These are phyloP conservation scores for Skeletonema grethae DNA, from an alignment of 108 stramenopile genomes.

Conservation along the genomic window DNA sequence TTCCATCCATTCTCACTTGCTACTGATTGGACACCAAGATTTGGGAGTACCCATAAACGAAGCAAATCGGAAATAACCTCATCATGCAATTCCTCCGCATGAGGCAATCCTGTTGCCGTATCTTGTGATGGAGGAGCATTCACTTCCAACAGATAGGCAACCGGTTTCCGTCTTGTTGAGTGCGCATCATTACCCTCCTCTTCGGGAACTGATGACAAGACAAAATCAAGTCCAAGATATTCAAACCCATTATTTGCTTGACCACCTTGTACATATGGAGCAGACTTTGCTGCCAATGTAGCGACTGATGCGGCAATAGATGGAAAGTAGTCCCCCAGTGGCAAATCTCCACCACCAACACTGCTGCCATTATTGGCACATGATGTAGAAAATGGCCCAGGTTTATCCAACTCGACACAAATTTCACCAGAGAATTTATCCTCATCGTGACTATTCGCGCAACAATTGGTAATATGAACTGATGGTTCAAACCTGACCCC, in stretches of 20 bases:
- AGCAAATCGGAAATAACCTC: conserved; percentile 77
- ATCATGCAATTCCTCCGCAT: conserved; percentile 81
- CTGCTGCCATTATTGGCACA: not conserved
- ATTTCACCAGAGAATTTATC: conserved; percentile 84
- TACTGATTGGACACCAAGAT: conserved; percentile 7
- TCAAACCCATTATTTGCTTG: conserved; percentile 82
- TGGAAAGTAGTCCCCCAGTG: conserved; percentile 64
- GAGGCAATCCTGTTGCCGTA: conserved; percentile 79
- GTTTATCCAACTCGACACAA: conserved; percentile 62
- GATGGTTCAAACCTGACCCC: conserved; percentile 45
- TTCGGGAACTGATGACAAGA: conserved; percentile 55
- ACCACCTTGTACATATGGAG: conserved; percentile 69
- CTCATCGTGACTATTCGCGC: conserved; percentile 80
- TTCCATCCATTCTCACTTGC: conserved; percentile 61
- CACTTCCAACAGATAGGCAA: conserved; percentile 82
- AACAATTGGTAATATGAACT: conserved; percentile 89
- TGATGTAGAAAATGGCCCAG: too few species aligned
- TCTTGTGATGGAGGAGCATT: conserved; percentile 90
- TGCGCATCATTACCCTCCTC: not conserved
- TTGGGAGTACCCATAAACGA: conserved; percentile 73
- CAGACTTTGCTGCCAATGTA: conserved; percentile 47
- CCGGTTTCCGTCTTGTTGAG: conserved; percentile 26
- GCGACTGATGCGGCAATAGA: conserved; percentile 69
- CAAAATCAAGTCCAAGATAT: conserved; percentile 86
- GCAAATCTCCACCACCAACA: conserved; percentile 32